Percentiles rank a stretch among this genome's conserved stretches.
phyloP scores from a whole-genome alignment of 2,329 filamentous ascomycete species.

The Pseudocercospora vitis region DNA sequence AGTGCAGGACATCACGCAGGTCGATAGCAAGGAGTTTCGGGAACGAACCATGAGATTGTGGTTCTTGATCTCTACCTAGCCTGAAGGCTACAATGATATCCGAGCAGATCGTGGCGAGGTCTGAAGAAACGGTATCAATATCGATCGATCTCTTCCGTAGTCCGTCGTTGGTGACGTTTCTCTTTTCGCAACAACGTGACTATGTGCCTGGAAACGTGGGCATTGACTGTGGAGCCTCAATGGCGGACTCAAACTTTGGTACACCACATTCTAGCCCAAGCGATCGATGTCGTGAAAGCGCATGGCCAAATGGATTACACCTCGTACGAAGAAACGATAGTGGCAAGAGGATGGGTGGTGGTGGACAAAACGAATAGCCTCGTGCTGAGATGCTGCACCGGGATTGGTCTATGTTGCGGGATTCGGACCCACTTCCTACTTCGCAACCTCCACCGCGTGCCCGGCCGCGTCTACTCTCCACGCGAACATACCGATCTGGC shows the following conservation, averaged over 20 bases:
- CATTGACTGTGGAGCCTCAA: too few species aligned
- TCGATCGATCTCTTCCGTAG: too few species aligned
- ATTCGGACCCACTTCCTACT: background rate
- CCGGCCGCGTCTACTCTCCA: background rate
- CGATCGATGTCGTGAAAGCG: background rate
- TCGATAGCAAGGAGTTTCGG: conserved; percentile 36
- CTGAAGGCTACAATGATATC: conserved; percentile 28
- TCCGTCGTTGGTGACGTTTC: too few species aligned
- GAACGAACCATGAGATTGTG: conserved; percentile 44
- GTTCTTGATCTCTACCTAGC: conserved; percentile 30
- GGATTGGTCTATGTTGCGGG: background rate
- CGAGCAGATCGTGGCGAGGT: conserved; percentile 17
- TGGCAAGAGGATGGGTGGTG: too few species aligned
- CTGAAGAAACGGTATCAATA: too few species aligned
- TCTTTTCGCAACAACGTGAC: too few species aligned
- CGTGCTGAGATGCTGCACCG: background rate
- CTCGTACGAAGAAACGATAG: background rate
- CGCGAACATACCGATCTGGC: background rate
- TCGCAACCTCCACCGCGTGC: background rate
- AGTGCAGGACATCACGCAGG: conserved; percentile 37
- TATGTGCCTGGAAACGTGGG: too few species aligned
- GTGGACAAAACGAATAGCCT: background rate
- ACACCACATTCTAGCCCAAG: background rate
- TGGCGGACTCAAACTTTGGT: background rate
- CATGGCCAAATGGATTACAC: background rate